These are phyloP conservation scores for Pythium dissimile DNA, from an alignment of 352 stramenopile species.

Conservation along the genomic window DNA sequence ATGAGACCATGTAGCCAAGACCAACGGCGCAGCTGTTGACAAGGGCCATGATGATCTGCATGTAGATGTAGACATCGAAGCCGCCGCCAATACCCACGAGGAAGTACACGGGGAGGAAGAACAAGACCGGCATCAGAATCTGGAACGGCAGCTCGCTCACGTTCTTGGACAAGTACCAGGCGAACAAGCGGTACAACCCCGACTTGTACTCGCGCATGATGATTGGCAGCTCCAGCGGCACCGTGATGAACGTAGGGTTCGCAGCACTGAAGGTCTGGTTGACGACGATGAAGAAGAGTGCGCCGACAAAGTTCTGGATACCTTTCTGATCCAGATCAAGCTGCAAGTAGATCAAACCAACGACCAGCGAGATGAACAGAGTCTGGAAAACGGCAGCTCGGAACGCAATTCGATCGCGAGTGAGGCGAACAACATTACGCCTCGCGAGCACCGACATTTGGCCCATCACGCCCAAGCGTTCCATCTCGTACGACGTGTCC, in stretches of 20 bases:
- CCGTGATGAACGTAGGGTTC: constrained; percentile 19
- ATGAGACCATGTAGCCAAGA: constrained; percentile 42
- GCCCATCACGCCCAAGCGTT: constrained; percentile 14
- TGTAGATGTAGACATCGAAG: constrained; percentile 27
- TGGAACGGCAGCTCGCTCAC: constrained; percentile 46
- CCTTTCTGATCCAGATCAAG: constrained; percentile 35
- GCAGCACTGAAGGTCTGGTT: constrained; percentile 40
- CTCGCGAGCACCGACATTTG: constrained; percentile 22
- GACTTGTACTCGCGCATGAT: constrained; percentile 39
- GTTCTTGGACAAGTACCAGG: constrained; percentile 48
- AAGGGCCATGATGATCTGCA: constrained; percentile 37
- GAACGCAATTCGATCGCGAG: constrained; percentile 33
- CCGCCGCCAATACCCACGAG: constrained; percentile 41
- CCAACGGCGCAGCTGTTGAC: constrained; percentile 27
- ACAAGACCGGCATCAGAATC: constrained; percentile 33
- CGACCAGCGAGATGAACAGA: constrained; percentile 35
- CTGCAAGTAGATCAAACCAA: constrained; percentile 49
- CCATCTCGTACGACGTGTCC: constrained; percentile 6
- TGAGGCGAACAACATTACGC: constrained; percentile 22
- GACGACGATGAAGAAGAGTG: constrained; percentile 44
- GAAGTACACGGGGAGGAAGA: constrained; percentile 41
- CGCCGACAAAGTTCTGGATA: constrained; percentile 43
- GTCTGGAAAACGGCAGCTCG: constrained; percentile 20
- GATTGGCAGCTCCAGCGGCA: constrained; percentile 30
- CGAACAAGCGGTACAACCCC: constrained; percentile 30